Evolutionary conservation across 208 protist genomes (phyloP).

Genomic region (Spongospora subterranea): DNA sequence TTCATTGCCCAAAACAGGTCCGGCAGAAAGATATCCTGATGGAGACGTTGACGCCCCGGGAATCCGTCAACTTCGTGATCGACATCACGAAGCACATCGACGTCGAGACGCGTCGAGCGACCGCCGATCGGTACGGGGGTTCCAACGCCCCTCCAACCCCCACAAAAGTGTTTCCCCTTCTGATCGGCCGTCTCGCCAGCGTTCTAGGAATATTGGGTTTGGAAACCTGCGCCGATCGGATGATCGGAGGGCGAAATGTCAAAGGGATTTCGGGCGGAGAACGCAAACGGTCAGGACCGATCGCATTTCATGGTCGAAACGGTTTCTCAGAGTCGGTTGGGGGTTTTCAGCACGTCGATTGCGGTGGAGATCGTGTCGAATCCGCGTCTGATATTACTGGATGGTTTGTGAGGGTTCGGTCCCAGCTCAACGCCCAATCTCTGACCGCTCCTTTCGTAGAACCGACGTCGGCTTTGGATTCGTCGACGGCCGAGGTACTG

Average conservation of each 20-base stretch:
- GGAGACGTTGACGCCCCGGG: background rate
- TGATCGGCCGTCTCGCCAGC: no score
- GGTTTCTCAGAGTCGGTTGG: background rate
- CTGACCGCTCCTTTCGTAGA: background rate
- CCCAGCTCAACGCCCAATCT: background rate
- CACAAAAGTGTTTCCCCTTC: background rate
- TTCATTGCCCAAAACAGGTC: background rate
- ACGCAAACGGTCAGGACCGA: background rate
- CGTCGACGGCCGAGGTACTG: background rate
- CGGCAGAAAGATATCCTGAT: background rate
- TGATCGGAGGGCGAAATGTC: background rate
- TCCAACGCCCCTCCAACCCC: background rate
- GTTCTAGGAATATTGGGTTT: background rate
- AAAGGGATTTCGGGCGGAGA: constrained; percentile 43
- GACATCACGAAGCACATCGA: background rate
- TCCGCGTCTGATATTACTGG: background rate
- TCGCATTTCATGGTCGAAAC: background rate
- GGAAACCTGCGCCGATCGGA: background rate
- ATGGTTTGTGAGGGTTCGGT: background rate
- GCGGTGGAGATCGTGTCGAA: background rate
- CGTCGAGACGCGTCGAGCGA: background rate
- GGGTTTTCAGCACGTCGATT: background rate
- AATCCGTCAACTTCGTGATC: background rate
- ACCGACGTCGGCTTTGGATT: background rate
- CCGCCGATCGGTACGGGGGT: background rate